phyloP scores from a whole-genome alignment of 1,284 basidiomycete genomes.

The Hemileia vastatrix region DNA sequence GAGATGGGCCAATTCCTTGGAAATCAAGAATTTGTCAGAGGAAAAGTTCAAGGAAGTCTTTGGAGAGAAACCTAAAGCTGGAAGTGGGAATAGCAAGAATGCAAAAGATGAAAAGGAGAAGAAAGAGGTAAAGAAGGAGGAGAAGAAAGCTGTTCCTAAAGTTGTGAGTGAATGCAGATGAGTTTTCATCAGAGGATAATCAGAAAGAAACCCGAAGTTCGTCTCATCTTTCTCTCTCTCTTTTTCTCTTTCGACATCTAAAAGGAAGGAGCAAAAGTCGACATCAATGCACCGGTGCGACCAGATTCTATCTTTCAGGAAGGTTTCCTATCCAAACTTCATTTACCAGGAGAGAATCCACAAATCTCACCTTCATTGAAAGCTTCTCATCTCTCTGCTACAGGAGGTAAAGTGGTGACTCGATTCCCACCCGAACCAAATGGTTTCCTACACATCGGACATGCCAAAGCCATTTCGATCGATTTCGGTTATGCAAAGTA shows the following conservation, averaged over 20 bases:
- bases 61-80: too few species aligned
- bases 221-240: not conserved
- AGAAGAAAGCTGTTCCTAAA: too few species aligned
- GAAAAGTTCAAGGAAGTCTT: too few species aligned
- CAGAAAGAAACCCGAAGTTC: not conserved
- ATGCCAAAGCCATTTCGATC: slow-evolving; percentile 43
- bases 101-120: too few species aligned
- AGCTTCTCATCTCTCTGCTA: slow-evolving; percentile 36
- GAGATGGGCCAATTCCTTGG: too few species aligned
- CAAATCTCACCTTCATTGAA: slow-evolving; percentile 34
- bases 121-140: too few species aligned
- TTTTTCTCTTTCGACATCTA: not conserved
- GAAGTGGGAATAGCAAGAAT: too few species aligned
- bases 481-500: slow-evolving; percentile 42
- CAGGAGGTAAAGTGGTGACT: slow-evolving; percentile 39
- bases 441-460: slow-evolving; percentile 43
- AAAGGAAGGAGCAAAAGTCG: slow-evolving; percentile 22
- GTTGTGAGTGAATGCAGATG: too few species aligned
- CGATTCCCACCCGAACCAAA: slow-evolving; percentile 45
- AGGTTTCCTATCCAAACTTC: slow-evolving; percentile 41
- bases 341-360: slow-evolving; percentile 42
- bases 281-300: slow-evolving; percentile 6
- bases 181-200: too few species aligned
- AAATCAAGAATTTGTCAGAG: too few species aligned
- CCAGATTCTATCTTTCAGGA: slow-evolving; percentile 42